Evolutionary conservation across 169 alveolate species (phyloP).

Genomic region (Besnoitia besnoiti): DNA sequence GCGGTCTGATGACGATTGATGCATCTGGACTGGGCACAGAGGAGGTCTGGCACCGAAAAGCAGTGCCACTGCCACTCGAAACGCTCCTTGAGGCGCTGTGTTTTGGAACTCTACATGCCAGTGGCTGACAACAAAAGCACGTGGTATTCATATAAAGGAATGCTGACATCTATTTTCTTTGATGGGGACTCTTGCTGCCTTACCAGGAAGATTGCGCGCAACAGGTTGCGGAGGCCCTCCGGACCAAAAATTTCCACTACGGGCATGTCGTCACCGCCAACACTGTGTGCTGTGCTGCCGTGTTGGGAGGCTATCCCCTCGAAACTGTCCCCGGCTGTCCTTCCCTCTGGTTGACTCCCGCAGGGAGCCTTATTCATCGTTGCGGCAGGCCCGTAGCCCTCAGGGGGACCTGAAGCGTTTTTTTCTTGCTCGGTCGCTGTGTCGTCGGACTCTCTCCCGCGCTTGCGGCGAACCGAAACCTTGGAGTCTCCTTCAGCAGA

Average conservation of each 20-base stretch:
- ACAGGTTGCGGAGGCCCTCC: slow-evolving; percentile 73
- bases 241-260: slow-evolving; percentile 82
- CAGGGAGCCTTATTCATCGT: background rate
- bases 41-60: background rate
- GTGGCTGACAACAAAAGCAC: too few species aligned
- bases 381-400: background rate
- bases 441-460: background rate
- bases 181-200: too few species aligned
- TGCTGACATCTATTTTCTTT: too few species aligned
- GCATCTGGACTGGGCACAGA: background rate
- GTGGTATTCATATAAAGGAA: too few species aligned
- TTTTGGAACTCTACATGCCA: too few species aligned
- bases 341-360: background rate
- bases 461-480: background rate
- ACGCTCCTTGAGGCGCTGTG: too few species aligned
- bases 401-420: background rate
- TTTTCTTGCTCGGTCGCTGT: background rate
- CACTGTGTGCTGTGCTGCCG: background rate
- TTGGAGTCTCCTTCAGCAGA: background rate
- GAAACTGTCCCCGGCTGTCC: background rate
- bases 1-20: too few species aligned
- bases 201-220: slow-evolving; percentile 65
- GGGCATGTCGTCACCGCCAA: background rate
- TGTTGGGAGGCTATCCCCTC: background rate
- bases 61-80: background rate